A percentile compares a stretch with the other conserved stretches of the same genome.
Conservation (phyloP, 2,329 filamentous ascomycete species). For the Alternaria dauci region DNA sequence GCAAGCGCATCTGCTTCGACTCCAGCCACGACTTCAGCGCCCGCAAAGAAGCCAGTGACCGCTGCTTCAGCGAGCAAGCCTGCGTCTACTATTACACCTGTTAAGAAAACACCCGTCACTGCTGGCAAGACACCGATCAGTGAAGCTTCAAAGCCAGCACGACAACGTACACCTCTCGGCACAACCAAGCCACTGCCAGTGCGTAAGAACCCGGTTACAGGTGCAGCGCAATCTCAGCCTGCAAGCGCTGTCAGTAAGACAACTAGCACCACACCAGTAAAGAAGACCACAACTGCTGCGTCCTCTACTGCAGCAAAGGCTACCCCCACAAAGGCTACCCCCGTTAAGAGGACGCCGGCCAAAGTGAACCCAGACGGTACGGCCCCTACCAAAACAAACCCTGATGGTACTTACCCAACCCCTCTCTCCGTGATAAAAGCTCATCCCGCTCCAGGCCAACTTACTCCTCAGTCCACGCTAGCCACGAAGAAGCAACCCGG, state of each 20-base stretch:
- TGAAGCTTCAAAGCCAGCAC: slow-evolving; percentile 27
- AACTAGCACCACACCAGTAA: slow-evolving; percentile 19
- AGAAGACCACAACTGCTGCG: slow-evolving; percentile 21
- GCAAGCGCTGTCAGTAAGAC: slow-evolving; percentile 24
- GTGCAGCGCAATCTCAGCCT: slow-evolving; percentile 14
- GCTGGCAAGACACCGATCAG: slow-evolving; percentile 28
- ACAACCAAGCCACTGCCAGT: slow-evolving; percentile 31
- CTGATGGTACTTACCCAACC: slow-evolving; percentile 42
- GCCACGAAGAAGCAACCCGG: slow-evolving; percentile 44
- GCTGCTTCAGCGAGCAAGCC: slow-evolving; percentile 34
- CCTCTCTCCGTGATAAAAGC: slow-evolving; percentile 33
- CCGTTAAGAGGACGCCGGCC: slow-evolving; percentile 36
- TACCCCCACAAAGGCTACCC: slow-evolving; percentile 21
- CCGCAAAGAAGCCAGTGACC: slow-evolving; percentile 11
- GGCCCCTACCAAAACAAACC: slow-evolving; percentile 20
- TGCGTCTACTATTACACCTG: slow-evolving; percentile 28
- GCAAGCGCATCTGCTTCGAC: slow-evolving; percentile 17
- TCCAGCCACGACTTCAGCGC: slow-evolving; percentile 17
- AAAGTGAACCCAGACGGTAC: slow-evolving; percentile 24
- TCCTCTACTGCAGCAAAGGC: slow-evolving; percentile 13
- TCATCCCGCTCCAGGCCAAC: slow-evolving; percentile 38
- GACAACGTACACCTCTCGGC: slow-evolving; percentile 23
- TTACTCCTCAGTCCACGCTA: slow-evolving; percentile 18
- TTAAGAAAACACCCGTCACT: slow-evolving; percentile 29
- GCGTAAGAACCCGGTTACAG: slow-evolving; percentile 14